These are phyloP conservation scores for Tardiomyces blankii DNA, from an alignment of 1,139 yeast genomes.

Conservation along the genomic window DNA sequence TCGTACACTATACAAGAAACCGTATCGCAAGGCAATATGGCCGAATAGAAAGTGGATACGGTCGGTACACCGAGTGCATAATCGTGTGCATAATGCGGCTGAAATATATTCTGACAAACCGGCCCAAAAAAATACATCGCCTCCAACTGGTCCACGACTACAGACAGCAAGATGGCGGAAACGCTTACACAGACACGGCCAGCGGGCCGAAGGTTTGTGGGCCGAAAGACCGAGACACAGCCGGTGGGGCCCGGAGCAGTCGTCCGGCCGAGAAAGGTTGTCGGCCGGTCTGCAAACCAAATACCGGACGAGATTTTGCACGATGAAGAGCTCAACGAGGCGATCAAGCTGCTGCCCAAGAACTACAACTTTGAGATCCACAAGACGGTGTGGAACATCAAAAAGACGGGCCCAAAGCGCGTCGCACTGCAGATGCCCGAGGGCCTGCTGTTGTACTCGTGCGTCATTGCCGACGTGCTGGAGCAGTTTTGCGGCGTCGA, in stretches of 20 bases:
- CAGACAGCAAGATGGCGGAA: too few relatives aligned
- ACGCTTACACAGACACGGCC: too few relatives aligned
- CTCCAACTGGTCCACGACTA: too few relatives aligned
- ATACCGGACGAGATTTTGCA: conserved; percentile 81
- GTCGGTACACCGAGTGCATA: too few relatives aligned
- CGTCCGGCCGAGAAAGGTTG: conserved; percentile 8
- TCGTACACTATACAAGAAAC: too few relatives aligned
- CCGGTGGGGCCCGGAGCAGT: conserved; percentile 1
- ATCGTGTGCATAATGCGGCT: too few relatives aligned
- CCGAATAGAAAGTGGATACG: too few relatives aligned
- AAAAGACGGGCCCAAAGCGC: conserved; percentile 55
- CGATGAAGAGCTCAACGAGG: conserved; percentile 70
- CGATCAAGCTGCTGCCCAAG: conserved; percentile 69
- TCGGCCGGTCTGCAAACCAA: conserved; percentile 58
- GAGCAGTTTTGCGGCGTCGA: conserved; percentile 87
- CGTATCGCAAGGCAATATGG: too few relatives aligned
- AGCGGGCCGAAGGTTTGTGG: conserved; percentile 9
- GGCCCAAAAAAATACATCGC: too few relatives aligned
- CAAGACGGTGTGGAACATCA: conserved; percentile 88
- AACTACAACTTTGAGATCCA: conserved; percentile 94
- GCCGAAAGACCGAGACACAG: conserved; percentile 6
- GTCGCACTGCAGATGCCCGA: conserved; percentile 98
- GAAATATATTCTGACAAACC: too few relatives aligned
- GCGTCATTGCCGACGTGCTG: conserved; percentile 77
- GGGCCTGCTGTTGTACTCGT: conserved; percentile 78